These are phyloP conservation scores for Aspergillus heteromorphus DNA, from an alignment of 495 filamentous ascomycete species.

Conservation along the genomic window DNA sequence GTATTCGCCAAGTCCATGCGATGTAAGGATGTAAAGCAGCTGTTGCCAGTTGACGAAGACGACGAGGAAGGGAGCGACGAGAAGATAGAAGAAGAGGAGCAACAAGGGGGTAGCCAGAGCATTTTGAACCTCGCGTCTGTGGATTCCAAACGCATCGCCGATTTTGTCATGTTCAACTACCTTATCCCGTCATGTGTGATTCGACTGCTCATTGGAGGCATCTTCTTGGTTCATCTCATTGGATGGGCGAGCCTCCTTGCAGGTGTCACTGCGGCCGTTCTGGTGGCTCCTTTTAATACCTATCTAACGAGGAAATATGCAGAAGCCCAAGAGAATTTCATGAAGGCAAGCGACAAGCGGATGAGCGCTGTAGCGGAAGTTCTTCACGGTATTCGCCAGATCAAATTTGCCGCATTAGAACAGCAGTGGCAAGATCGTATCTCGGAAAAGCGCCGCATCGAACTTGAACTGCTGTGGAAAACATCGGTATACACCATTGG, in stretches of 20 bases:
- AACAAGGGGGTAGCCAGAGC: slow-evolving; percentile 62
- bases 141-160: slow-evolving; percentile 66
- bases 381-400: slow-evolving; percentile 76
- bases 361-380: slow-evolving; percentile 76
- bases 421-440: slow-evolving; percentile 74
- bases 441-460: slow-evolving; percentile 54
- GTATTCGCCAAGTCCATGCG: slow-evolving; percentile 76
- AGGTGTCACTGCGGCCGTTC: slow-evolving; percentile 57
- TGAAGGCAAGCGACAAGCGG: slow-evolving; percentile 76
- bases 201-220: slow-evolving; percentile 58
- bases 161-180: slow-evolving; percentile 62
- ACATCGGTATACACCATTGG: slow-evolving; percentile 54
- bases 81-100: slow-evolving; percentile 47
- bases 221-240: slow-evolving; percentile 62
- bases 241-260: slow-evolving; percentile 67
- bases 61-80: slow-evolving; percentile 25
- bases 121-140: slow-evolving; percentile 77
- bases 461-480: slow-evolving; percentile 62
- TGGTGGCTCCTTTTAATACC: slow-evolving; percentile 65
- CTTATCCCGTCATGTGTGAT: slow-evolving; percentile 52
- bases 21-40: slow-evolving; percentile 66
- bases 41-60: slow-evolving; percentile 30
- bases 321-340: slow-evolving; percentile 61
- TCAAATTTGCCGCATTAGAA: slow-evolving; percentile 86
- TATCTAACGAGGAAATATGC: slow-evolving; percentile 63